Percentiles rank a stretch among this genome's conserved stretches.
Evolutionary conservation across 345 rosid species (phyloP).

Genomic region (Eucalyptus shirleyi): DNA sequence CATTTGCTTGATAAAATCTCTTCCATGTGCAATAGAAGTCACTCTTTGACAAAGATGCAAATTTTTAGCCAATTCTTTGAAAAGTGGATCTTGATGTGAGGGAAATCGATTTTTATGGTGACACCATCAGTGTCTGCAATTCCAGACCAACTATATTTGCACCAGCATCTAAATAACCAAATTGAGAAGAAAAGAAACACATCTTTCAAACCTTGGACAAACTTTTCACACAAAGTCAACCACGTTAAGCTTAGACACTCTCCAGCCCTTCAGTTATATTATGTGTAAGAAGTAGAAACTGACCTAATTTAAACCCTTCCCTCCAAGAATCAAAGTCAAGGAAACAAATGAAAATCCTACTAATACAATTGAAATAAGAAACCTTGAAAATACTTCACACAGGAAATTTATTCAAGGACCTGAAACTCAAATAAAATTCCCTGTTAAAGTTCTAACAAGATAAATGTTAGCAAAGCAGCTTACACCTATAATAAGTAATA

Average conservation of each 20-base stretch:
- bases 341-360: neutral
- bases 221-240: neutral
- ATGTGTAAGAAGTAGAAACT: neutral
- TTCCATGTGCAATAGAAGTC: neutral
- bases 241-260: neutral
- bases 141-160: neutral
- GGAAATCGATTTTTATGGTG: neutral
- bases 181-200: neutral
- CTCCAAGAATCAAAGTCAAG: neutral
- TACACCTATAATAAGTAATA: neutral
- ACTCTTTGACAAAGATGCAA: neutral
- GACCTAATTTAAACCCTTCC: neutral
- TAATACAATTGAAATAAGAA: neutral
- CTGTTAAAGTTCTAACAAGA: neutral
- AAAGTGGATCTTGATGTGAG: neutral
- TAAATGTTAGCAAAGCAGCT: neutral
- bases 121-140: neutral
- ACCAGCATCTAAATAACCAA: neutral
- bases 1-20: neutral
- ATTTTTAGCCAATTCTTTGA: neutral
- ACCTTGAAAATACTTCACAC: neutral
- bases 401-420: neutral
- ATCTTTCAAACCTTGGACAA: neutral
- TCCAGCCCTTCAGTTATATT: neutral
- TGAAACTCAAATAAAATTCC: neutral